Evolutionary conservation across 371 early-diverging fungal genomes (phyloP).

Genomic region (Apophysomyces trapeziformis): DNA sequence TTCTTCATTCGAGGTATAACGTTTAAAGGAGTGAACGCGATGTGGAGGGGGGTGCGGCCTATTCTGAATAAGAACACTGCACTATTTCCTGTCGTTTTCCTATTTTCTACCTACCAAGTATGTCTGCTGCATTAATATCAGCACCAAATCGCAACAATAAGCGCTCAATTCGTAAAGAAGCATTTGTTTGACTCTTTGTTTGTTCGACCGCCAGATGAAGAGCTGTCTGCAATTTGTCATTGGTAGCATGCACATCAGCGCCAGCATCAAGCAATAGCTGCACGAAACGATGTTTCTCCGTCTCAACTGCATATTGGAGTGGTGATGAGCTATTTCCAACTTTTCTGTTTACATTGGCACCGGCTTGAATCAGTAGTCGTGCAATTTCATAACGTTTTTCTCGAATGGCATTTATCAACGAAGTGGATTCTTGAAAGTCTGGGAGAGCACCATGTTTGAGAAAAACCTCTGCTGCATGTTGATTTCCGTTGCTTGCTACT

Average conservation of each 20-base stretch:
- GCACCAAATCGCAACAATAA: conserved; percentile 51
- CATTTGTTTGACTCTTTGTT: conserved; percentile 56
- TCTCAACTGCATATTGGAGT: conserved; percentile 52
- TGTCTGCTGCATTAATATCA: conserved; percentile 46
- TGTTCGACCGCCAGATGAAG: conserved; percentile 59
- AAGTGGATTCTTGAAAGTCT: conserved; percentile 11
- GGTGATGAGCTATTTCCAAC: conserved; percentile 21
- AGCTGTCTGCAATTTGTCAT: conserved; percentile 44
- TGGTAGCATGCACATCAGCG: conserved; percentile 32
- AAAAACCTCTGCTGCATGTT: conserved; percentile 27
- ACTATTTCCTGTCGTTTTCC: background rate
- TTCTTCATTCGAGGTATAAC: conserved; percentile 49
- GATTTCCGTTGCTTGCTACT: conserved; percentile 34
- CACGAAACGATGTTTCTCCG: conserved; percentile 43
- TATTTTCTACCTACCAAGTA: conserved; percentile 37
- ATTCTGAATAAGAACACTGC: background rate
- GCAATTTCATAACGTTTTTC: conserved; percentile 7
- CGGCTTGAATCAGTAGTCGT: conserved; percentile 13
- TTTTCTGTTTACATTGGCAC: conserved; percentile 29
- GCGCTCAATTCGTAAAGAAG: conserved; percentile 57
- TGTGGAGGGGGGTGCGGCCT: conserved; percentile 64
- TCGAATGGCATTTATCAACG: conserved; percentile 1
- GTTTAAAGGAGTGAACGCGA: conserved; percentile 46
- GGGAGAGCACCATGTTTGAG: conserved; percentile 38
- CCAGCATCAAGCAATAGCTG: conserved; percentile 45